These are phyloP conservation scores for Ziziphus jujuba DNA, from an alignment of 306 rosid species.

Conservation along the genomic window DNA sequence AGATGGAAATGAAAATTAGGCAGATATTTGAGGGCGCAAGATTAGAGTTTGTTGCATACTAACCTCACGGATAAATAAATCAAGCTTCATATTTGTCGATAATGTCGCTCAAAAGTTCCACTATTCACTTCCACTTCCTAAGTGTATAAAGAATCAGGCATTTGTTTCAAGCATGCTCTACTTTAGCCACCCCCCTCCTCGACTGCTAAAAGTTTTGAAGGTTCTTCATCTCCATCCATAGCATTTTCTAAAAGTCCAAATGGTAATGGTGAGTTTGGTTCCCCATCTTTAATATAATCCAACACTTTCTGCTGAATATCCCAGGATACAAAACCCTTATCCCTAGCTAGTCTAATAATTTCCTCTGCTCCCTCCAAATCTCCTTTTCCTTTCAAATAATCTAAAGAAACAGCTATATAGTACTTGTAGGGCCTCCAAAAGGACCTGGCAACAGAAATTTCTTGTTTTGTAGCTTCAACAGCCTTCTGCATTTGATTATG, in stretches of 20 bases:
- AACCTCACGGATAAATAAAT: too few relatives aligned
- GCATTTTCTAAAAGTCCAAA: slow-evolving; percentile 1
- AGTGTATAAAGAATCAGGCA: too few relatives aligned
- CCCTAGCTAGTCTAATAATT: slow-evolving; percentile 5
- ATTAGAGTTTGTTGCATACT: too few relatives aligned
- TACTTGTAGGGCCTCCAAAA: slow-evolving; percentile 13
- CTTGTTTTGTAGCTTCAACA: slow-evolving; percentile 19
- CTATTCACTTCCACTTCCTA: too few relatives aligned
- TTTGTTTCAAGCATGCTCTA: too few relatives aligned
- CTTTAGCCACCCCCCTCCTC: too few relatives aligned
- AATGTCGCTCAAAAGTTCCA: too few relatives aligned
- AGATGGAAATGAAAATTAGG: too few relatives aligned
- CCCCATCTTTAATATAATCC: slow-evolving; percentile 11
- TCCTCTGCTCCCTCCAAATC: slow-evolving; percentile 25
- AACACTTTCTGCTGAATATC: slow-evolving; percentile 7
- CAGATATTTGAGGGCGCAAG: too few relatives aligned
- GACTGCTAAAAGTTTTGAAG: too few relatives aligned
- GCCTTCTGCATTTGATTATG: slow-evolving; percentile 17
- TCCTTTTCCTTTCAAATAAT: slow-evolving; percentile 17
- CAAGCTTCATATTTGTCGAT: too few relatives aligned
- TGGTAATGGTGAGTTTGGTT: neutral
- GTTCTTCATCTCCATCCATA: neutral
- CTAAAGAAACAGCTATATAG: slow-evolving; percentile 18
- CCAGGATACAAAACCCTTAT: slow-evolving; percentile 7
- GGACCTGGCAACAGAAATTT: slow-evolving; percentile 3